Evolutionary conservation across 768 basidiomycete genomes (phyloP).

Genomic region (Naganishia antarctica): DNA sequence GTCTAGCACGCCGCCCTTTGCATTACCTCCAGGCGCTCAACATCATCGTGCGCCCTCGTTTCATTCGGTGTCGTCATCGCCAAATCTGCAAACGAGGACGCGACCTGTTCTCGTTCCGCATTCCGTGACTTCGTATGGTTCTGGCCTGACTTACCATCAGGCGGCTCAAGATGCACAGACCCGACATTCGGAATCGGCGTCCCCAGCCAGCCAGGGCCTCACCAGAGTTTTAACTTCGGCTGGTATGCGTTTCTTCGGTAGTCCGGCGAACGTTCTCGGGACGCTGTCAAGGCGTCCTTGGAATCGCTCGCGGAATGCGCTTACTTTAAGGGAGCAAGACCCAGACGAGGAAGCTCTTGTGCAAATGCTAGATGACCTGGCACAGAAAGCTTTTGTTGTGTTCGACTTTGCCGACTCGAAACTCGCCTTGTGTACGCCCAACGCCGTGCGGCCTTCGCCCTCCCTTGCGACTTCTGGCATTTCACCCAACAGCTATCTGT

Average conservation of each 20-base stretch:
- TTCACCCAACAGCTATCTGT: slow-evolving; percentile 11
- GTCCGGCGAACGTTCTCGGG: slow-evolving; percentile 30
- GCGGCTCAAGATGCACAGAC: slow-evolving; percentile 35
- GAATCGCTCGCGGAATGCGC: slow-evolving; percentile 53
- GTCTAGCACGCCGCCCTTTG: slow-evolving; percentile 50
- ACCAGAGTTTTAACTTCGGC: slow-evolving; percentile 50
- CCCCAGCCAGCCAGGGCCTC: slow-evolving; percentile 35
- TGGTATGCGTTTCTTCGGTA: slow-evolving; percentile 50
- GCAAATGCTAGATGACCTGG: slow-evolving; percentile 78
- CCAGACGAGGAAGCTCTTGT: slow-evolving; percentile 60
- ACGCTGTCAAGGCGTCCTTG: slow-evolving; percentile 39
- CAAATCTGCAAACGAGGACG: slow-evolving; percentile 19
- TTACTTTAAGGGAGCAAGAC: slow-evolving; percentile 33
- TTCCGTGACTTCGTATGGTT: slow-evolving; percentile 20
- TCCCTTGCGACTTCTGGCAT: slow-evolving; percentile 5
- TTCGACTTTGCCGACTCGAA: slow-evolving; percentile 85
- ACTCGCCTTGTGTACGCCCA: slow-evolving; percentile 53
- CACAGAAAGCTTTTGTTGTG: slow-evolving; percentile 91
- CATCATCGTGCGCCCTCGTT: slow-evolving; percentile 23
- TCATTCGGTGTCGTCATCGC: slow-evolving; percentile 26
- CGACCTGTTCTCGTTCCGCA: slow-evolving; percentile 28
- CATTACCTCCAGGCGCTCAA: slow-evolving; percentile 35
- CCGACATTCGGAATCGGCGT: slow-evolving; percentile 21
- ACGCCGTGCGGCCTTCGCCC: slow-evolving; percentile 5
- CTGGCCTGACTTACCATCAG: slow-evolving; percentile 27